Evolutionary conservation across 331 rosid genomes (phyloP).

Genomic region (Ulmus americana): DNA sequence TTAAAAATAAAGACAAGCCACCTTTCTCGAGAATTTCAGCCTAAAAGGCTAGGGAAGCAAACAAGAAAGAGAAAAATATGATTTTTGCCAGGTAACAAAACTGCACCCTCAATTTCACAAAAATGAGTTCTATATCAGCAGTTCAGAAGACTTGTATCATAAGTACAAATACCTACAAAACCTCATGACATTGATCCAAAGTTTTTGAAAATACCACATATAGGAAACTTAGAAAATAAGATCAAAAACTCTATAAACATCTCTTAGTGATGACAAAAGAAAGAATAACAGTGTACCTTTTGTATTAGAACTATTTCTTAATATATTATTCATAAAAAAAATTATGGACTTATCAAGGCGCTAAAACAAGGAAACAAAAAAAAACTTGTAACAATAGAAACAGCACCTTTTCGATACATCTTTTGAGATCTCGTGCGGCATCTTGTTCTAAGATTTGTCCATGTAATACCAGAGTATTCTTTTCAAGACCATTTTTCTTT

Average conservation of each 20-base stretch:
- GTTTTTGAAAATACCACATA: no score
- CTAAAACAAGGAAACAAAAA: neutral
- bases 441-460: constrained; percentile 21
- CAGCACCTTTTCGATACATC: constrained; percentile 36
- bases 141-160: neutral
- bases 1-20: neutral
- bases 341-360: neutral
- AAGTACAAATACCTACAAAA: neutral
- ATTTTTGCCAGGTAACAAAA: neutral
- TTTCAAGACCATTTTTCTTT: constrained; percentile 8
- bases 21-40: neutral
- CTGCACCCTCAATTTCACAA: neutral
- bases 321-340: neutral
- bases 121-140: no score
- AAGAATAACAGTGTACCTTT: neutral
- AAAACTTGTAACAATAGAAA: neutral
- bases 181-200: neutral
- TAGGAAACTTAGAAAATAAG: neutral
- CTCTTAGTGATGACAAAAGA: neutral
- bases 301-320: neutral
- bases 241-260: neutral
- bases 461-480: constrained; percentile 24
- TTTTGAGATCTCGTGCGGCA: constrained; percentile 17
- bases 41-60: neutral
- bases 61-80: neutral